phyloP scores from a whole-genome alignment of 2,329 filamentous ascomycete species.

The Gaeumannomyces tritici region DNA sequence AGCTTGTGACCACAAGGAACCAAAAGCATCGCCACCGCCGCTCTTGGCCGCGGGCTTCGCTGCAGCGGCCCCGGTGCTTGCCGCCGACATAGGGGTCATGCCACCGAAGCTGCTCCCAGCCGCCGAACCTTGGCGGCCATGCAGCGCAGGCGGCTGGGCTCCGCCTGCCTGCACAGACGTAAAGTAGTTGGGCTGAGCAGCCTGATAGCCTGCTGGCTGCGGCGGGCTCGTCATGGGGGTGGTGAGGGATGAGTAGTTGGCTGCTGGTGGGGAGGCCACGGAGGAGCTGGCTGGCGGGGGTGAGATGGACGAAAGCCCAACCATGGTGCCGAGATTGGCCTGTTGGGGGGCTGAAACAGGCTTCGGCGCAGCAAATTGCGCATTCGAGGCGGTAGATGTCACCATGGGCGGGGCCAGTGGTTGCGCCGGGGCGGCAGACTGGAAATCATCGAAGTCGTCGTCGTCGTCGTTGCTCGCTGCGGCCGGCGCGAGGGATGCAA shows the following conservation, averaged over 20 bases:
- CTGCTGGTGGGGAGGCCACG: slow-evolving; percentile 40
- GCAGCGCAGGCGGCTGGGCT: slow-evolving; percentile 18
- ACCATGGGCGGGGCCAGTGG: slow-evolving; percentile 36
- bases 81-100: slow-evolving; percentile 9
- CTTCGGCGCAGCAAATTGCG: slow-evolving; percentile 72
- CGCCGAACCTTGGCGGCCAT: slow-evolving; percentile 5
- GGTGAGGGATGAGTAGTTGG: slow-evolving; percentile 56
- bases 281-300: slow-evolving; percentile 50
- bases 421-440: slow-evolving; percentile 64
- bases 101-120: slow-evolving; percentile 19
- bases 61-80: slow-evolving; percentile 6
- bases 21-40: slow-evolving; percentile 76
- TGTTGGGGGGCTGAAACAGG: slow-evolving; percentile 78
- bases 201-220: slow-evolving; percentile 60
- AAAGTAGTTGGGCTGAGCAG: slow-evolving; percentile 86
- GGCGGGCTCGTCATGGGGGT: slow-evolving; percentile 35
- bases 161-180: slow-evolving; percentile 55
- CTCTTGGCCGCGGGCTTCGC: slow-evolving; percentile 34
- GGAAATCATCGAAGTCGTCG: slow-evolving; percentile 96
- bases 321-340: slow-evolving; percentile 70
- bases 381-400: slow-evolving; percentile 42
- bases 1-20: slow-evolving; percentile 71
- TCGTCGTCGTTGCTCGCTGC: slow-evolving; percentile 70
- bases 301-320: slow-evolving; percentile 71
- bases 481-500: slow-evolving; percentile 35